phyloP scores from a whole-genome alignment of 2,329 filamentous ascomycete genomes.

The Sphaceloma murrayae region DNA sequence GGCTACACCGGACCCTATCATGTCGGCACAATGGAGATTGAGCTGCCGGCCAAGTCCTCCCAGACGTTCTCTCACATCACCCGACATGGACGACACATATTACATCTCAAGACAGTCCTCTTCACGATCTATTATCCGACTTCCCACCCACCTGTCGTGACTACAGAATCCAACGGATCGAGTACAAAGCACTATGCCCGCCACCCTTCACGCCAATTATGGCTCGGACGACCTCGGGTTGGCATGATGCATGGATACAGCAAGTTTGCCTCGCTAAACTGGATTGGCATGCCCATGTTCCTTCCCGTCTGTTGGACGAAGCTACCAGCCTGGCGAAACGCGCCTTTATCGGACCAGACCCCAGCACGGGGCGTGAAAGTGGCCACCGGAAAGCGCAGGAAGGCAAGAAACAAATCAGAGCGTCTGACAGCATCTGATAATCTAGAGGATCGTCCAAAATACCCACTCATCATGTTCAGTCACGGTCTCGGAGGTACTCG shows the following conservation, averaged over 20 bases:
- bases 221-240: constrained; percentile 51
- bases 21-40: constrained; percentile 46
- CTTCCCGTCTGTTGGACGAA: constrained; percentile 55
- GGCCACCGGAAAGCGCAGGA: constrained; percentile 33
- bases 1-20: constrained; percentile 45
- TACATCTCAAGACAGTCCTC: constrained; percentile 51
- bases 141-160: constrained; percentile 29
- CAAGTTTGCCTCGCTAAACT: constrained; percentile 47
- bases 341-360: constrained; percentile 43
- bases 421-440: constrained; percentile 28
- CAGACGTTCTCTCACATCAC: constrained; percentile 43
- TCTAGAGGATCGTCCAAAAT: constrained; percentile 36
- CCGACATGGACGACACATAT: constrained; percentile 37
- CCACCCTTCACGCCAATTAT: constrained; percentile 47
- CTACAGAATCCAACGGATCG: constrained; percentile 27
- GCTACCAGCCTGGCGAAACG: constrained; percentile 54
- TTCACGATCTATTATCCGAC: constrained; percentile 59
- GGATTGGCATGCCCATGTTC: constrained; percentile 45
- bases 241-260: constrained; percentile 52
- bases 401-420: constrained; percentile 22
- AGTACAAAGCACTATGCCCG: constrained; percentile 18
- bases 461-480: constrained; percentile 56
- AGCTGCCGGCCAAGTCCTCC: constrained; percentile 42
- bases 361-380: constrained; percentile 37
- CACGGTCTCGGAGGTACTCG: constrained; percentile 56